These are phyloP conservation scores for Apiospora saccharicola DNA, from an alignment of 2,329 filamentous ascomycete species.

Conservation along the genomic window DNA sequence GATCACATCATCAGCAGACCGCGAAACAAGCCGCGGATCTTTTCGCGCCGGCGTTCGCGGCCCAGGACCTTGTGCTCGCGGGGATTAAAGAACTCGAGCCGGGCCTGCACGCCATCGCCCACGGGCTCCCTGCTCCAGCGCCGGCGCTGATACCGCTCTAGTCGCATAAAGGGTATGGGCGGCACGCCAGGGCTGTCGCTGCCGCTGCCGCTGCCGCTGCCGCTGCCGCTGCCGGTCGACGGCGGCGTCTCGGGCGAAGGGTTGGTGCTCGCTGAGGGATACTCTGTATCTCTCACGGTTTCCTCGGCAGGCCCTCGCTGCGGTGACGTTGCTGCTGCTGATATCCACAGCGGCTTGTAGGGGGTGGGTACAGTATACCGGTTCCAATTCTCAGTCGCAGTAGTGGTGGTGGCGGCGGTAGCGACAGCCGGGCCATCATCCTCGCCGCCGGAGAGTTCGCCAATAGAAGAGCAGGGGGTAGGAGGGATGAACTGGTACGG, in stretches of 20 bases:
- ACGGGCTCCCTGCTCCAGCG: conserved; percentile 23
- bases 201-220: background rate
- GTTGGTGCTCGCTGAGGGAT: too few relatives aligned
- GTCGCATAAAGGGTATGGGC: conserved; percentile 14
- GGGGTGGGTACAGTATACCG: background rate
- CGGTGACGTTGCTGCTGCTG: background rate
- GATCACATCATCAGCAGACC: conserved; percentile 18
- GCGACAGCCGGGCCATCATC: background rate
- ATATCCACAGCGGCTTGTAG: background rate
- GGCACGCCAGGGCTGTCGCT: background rate
- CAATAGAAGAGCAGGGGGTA: background rate
- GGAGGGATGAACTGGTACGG: conserved; percentile 30
- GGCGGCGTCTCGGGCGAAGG: background rate
- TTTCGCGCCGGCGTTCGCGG: background rate
- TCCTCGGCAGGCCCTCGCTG: background rate
- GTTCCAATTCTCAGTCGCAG: background rate
- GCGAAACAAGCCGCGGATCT: conserved; percentile 18
- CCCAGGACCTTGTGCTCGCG: conserved; percentile 20
- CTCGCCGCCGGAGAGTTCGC: background rate
- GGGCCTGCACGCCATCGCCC: conserved; percentile 21
- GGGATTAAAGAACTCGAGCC: conserved; percentile 26
- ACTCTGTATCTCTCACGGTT: too few relatives aligned
- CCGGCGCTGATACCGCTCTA: conserved; percentile 25
- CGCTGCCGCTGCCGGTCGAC: too few relatives aligned
- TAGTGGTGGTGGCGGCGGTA: too few relatives aligned